phyloP scores from a whole-genome alignment of 2,329 filamentous ascomycete genomes.

The Fusarium sp. region DNA sequence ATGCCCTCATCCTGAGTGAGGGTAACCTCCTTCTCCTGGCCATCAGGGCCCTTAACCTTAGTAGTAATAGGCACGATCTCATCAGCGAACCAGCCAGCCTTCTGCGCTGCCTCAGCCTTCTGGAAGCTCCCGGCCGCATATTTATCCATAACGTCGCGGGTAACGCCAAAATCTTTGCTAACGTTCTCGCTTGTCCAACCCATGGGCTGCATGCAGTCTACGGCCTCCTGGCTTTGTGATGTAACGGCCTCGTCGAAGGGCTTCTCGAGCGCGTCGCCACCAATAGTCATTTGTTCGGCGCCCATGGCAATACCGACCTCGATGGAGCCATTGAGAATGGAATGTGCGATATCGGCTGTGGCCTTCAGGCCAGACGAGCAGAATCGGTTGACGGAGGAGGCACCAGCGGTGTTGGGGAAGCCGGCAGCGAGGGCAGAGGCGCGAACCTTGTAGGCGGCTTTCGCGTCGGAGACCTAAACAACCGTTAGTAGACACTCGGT shows the following conservation, averaged over 20 bases:
- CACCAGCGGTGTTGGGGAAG: conserved; percentile 89
- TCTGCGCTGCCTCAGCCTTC: conserved; percentile 89
- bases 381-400: conserved; percentile 91
- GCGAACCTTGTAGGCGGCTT: conserved; percentile 91
- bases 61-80: conserved; percentile 93
- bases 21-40: conserved; percentile 81
- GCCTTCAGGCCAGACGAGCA: conserved; percentile 97
- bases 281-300: conserved; percentile 86
- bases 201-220: conserved; percentile 95
- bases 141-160: conserved; percentile 83
- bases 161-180: conserved; percentile 87
- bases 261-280: conserved; percentile 76
- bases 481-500: conserved; percentile 5
- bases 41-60: conserved; percentile 85
- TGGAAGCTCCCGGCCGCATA: conserved; percentile 91
- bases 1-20: conserved; percentile 91
- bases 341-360: conserved; percentile 92
- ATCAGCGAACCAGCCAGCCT: conserved; percentile 90
- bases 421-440: conserved; percentile 91
- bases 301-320: conserved; percentile 89
- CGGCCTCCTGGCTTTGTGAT: conserved; percentile 77
- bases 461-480: conserved; percentile 79
- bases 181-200: conserved; percentile 98
- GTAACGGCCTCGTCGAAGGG: conserved; percentile 85
- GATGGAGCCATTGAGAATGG: conserved; percentile 84